Evolutionary conservation across 2,329 filamentous ascomycete species (phyloP), one percentile per base, ranked within the genome.

Genomic region (Paecilomyces sp.): DNA sequence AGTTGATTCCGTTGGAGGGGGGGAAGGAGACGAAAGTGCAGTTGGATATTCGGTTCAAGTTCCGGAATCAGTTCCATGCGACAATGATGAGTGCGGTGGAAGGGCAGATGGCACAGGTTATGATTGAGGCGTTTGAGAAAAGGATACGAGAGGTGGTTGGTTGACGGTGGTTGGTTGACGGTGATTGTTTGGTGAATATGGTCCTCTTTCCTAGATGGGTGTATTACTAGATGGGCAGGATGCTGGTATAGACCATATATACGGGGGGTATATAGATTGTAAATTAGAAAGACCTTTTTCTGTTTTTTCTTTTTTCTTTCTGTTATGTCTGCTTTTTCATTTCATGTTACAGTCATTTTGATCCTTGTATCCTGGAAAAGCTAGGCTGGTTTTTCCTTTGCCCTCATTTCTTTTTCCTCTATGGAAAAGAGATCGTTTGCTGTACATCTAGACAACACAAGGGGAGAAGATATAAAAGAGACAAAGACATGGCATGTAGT

Each of bases 111-210:
- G 93, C 91, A 1, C 87, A 86, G 3, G 82, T 89, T 64, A 96
- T 99, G 92, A 89, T 97, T 65, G 87, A 90, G 73, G 93, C 94
- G 0, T 99, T 99, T 79, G 92, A 97, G 78, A 84, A 85, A 75
- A 83, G 90, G 69, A 92, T 94, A 5, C 80, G 79, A 70, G 79
- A 83, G 67, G 72, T 91, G 55, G 73, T 84, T 66, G 77, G 76
- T 50, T 58, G 55, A 56, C 31, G 30, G 22, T 34, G 28, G 54
- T 30, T 41, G 36, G n/a, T 50, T 58, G 55, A 56, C 31, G 30
- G 22, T 34, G 28, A 58, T 30, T 41, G 36, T 15, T 41, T 5
- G 36, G n/a, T 13, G 13, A 12, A n/a, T 13, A n/a, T 11, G n/a
- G 6, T 2, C 15, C 13, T 41, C 36, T 12, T n/a, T 41, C 13